Percentiles rank a stretch among this genome's conserved stretches.
Evolutionary conservation across 78 protist genomes (phyloP).

Genomic region (Dictyostelium intermedium): DNA sequence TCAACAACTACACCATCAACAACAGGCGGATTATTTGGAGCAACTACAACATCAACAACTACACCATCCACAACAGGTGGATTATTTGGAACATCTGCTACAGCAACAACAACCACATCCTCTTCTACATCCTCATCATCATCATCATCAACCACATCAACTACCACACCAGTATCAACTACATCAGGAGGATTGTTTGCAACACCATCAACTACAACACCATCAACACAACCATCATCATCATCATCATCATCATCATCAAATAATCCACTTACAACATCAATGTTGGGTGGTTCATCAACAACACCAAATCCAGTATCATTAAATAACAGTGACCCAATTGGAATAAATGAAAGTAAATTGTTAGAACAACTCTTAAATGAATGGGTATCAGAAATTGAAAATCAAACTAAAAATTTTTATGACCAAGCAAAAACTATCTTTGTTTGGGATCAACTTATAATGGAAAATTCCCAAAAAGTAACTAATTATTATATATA

Average conservation of each 20-base stretch:
- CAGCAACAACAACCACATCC: conserved; percentile 11
- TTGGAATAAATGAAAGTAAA: conserved; percentile 68
- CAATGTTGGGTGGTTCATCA: neutral
- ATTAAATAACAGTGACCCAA: conserved; percentile 1
- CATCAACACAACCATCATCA: conserved; percentile 9
- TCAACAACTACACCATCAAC: conserved; percentile 18
- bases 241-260: neutral
- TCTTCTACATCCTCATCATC: neutral
- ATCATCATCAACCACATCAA: neutral
- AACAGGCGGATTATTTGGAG: neutral
- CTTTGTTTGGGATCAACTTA: conserved; percentile 49
- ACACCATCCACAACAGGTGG: conserved; percentile 20
- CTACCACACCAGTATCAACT: neutral
- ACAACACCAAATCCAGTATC: neutral
- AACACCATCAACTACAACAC: neutral
- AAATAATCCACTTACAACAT: conserved; percentile 5
- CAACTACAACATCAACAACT: neutral
- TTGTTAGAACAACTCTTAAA: conserved; percentile 29
- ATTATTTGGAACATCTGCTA: neutral
- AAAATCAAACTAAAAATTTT: conserved; percentile 62
- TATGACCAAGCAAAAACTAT: conserved; percentile 63
- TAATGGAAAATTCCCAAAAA: conserved; percentile 77
- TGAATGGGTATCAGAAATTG: conserved; percentile 67
- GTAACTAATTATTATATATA: neutral
- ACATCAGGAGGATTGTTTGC: conserved; percentile 11